Evolutionary conservation across 495 filamentous ascomycete genomes (phyloP).

Genomic region (Trypethelium eluteriae): DNA sequence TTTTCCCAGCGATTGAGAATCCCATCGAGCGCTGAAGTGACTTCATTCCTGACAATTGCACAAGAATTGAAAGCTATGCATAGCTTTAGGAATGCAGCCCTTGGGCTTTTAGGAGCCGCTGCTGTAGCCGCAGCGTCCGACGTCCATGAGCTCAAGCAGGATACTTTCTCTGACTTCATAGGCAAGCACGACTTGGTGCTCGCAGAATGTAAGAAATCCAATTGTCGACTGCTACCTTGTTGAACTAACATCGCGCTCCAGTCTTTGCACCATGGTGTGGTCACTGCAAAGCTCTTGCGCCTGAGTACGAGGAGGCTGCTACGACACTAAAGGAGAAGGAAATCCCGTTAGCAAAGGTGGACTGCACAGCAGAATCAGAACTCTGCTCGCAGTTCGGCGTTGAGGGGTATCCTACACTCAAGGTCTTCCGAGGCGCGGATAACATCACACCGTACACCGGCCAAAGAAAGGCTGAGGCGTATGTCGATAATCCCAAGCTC

Average conservation of each 20-base stretch:
- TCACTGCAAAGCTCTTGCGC: constrained; percentile 78
- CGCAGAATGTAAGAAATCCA: constrained; percentile 58
- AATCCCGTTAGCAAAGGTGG: constrained; percentile 86
- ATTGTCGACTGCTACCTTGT: not conserved
- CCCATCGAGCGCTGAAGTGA: not conserved
- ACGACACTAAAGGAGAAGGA: constrained; percentile 91
- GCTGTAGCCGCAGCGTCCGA: constrained; percentile 68
- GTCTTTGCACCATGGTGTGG: constrained; percentile 69
- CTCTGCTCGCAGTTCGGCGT: constrained; percentile 86
- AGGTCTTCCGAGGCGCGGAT: constrained; percentile 94
- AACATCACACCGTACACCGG: constrained; percentile 76
- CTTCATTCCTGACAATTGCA: not conserved
- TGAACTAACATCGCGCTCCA: constrained; percentile 30
- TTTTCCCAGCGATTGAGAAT: not conserved
- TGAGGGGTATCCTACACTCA: constrained; percentile 95
- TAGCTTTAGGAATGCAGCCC: constrained; percentile 15
- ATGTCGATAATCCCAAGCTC: constrained; percentile 36
- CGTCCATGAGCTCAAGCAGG: constrained; percentile 63
- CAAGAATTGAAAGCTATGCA: not conserved
- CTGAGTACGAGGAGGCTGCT: constrained; percentile 84
- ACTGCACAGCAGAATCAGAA: constrained; percentile 90
- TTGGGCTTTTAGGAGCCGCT: constrained; percentile 42
- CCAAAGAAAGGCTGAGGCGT: constrained; percentile 84
- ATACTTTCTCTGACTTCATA: constrained; percentile 67
- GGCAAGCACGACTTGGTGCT: constrained; percentile 74